Evolutionary conservation across 495 filamentous ascomycete genomes (phyloP).

Genomic region (Neurospora sp.): DNA sequence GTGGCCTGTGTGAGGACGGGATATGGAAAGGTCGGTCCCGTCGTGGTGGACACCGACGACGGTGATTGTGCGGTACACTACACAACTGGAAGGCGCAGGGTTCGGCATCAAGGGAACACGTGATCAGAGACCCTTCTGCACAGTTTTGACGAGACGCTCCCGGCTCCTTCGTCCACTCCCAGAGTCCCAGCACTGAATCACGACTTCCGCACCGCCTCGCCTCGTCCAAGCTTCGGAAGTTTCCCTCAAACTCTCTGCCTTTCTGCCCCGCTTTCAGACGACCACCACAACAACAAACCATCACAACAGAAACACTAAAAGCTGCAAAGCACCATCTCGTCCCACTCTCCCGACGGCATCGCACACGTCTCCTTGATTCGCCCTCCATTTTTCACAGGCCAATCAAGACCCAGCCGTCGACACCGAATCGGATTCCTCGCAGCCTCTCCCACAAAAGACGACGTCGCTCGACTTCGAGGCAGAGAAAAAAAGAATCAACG

Average conservation of each 20-base stretch:
- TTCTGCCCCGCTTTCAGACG: background rate
- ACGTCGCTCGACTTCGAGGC: background rate
- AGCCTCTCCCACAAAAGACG: background rate
- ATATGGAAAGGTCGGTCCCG: background rate
- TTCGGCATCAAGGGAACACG: background rate
- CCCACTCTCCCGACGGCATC: background rate
- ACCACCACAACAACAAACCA: background rate
- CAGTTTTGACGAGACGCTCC: background rate
- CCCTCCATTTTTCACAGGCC: background rate
- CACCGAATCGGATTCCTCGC: background rate
- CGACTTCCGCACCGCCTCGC: background rate
- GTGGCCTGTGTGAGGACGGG: background rate
- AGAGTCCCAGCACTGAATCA: background rate
- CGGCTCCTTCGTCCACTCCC: background rate
- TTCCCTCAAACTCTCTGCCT: constrained; percentile 1
- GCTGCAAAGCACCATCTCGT: background rate
- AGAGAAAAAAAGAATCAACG: background rate
- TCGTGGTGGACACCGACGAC: background rate
- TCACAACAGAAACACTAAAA: background rate
- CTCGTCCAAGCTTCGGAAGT: background rate
- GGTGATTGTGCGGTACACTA: background rate
- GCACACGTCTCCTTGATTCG: background rate
- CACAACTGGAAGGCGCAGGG: background rate
- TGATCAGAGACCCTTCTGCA: background rate
- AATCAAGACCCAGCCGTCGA: background rate